A percentile compares a stretch with the other conserved stretches of the same genome.
These are phyloP conservation scores for Nannochloris sp. DNA, from an alignment of 139 green algal genomes.

Conservation along the genomic window DNA sequence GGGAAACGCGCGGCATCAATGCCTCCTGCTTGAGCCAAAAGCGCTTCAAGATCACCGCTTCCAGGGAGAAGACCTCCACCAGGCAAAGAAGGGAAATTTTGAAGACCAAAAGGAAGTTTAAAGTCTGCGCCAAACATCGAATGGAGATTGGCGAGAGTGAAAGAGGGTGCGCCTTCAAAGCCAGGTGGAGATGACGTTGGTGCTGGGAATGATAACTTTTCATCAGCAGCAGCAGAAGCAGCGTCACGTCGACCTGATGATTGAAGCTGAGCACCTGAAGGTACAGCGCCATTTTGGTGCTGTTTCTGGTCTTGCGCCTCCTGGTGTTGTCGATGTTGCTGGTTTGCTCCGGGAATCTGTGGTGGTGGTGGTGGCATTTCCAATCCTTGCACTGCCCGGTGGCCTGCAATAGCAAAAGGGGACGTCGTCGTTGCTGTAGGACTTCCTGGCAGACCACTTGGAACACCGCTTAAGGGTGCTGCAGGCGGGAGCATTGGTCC, in stretches of 20 bases:
- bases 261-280: too few relatives aligned
- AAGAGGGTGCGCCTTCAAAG: neutral
- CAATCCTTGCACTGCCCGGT: neutral
- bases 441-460: neutral
- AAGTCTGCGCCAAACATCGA: constrained; percentile 20
- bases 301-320: too few relatives aligned
- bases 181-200: neutral
- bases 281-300: too few relatives aligned
- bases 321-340: too few relatives aligned
- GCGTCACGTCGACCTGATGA: too few relatives aligned
- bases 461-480: neutral
- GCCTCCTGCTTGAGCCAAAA: constrained; percentile 21
- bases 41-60: constrained; percentile 34
- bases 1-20: neutral
- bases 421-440: neutral
- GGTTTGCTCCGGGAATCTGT: too few relatives aligned
- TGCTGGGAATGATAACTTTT: too few relatives aligned
- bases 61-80: neutral
- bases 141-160: constrained; percentile 9
- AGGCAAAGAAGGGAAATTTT: constrained; percentile 27
- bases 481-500: neutral
- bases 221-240: neutral
- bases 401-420: neutral
- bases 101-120: constrained; percentile 10
- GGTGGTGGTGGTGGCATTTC: too few relatives aligned